phyloP scores from a whole-genome alignment of 225 moss, liverwort and hornwort species.

The Pseudisothecium myosuroides region DNA sequence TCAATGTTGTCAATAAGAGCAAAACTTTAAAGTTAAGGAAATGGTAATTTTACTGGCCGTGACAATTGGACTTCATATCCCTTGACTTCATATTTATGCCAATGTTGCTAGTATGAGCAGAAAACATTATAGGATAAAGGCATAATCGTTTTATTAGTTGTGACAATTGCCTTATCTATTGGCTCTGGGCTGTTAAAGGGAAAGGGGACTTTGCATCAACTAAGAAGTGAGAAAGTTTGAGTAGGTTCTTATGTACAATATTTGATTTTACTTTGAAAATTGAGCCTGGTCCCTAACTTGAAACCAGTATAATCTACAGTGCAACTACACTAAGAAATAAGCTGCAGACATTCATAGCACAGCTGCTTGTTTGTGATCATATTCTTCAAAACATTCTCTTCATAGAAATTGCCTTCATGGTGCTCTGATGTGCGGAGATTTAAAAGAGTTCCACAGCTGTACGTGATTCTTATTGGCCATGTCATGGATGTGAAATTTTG shows the following conservation, averaged over 20 bases:
- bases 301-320: not conserved
- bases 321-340: not conserved
- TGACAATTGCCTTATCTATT: not conserved
- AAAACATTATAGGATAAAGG: not conserved
- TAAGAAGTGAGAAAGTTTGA: not conserved
- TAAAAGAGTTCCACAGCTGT: not conserved
- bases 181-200: not conserved
- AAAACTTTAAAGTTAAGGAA: not conserved
- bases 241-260: not conserved
- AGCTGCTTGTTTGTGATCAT: not conserved
- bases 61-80: not conserved
- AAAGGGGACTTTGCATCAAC: not conserved
- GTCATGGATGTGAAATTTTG: conserved; percentile 16
- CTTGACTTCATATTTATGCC: not conserved
- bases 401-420: not conserved
- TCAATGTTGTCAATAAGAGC: not conserved
- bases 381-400: not conserved
- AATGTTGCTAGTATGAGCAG: not conserved
- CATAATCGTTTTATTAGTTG: not conserved
- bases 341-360: not conserved
- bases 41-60: not conserved
- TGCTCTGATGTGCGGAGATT: not conserved
- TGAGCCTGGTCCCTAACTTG: not conserved
- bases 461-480: not conserved
- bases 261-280: not conserved